Base-by-base conservation (phyloP, 2,329 filamentous ascomycete species). In the Clarireedia paspali region DNA sequence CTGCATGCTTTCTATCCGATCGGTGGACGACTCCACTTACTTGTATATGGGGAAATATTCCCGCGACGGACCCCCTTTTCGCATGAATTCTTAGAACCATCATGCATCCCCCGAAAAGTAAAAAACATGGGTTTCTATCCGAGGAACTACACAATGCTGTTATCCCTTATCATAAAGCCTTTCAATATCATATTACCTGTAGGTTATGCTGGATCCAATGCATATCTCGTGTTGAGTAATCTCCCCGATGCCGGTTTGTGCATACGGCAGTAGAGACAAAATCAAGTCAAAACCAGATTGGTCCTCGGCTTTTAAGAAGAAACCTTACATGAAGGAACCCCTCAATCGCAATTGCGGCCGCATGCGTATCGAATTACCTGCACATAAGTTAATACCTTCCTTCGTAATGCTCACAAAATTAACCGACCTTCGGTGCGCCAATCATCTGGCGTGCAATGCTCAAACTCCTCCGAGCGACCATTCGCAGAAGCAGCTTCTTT, bases 31-130 rank as follows among this genome's bases (percentile, higher is more conserved):
- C 44, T 54, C 44, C 44, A 48, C 39, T 34, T 34, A 34, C 39
- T n/a, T 7, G 15, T 42, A n/a, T 45, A 54, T 48, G 34, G 34
- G 34, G 51, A 54, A 54, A 49, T 23, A 54, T 48, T 12, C 52
- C 52, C 44, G 52, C 23, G 50, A 23, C 14, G 51, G 39, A 24
- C 26, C 12, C 40, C 15, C 39, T 10, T 26, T 53, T 34, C 15
- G 39, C 26, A 46, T 17, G 30, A 34, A 34, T 34, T 34, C 12
- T 34, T 34, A 34, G 30, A 34, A 34, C 2, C 30, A 34, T 12
- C 9, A 12, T 1, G 30, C 4, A 27, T 27, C 5, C 30, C 30
- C 30, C 9, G 30, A 34, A 9, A 20, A 17, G 39, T 14, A n/a
- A n/a, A 42, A 42, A 20, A 10, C 39, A 42, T 20, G 15, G 4